Conservation (phyloP, 208 protist species). For the Leishmania amazonensis region DNA sequence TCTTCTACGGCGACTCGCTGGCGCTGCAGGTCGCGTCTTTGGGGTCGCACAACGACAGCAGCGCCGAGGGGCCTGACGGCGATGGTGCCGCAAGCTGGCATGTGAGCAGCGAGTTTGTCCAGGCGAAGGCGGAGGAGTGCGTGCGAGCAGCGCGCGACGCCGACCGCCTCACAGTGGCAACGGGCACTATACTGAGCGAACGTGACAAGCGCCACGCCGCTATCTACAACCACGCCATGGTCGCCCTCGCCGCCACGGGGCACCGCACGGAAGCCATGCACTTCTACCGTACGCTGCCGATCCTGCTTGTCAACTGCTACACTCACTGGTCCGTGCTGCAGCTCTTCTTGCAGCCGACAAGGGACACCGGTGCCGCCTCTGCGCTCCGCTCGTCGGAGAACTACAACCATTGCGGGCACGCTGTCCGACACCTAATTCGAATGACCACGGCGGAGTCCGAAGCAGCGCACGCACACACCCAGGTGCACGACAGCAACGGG, state of each 20-base stretch:
- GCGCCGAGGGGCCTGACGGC: background rate
- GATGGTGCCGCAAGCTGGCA: background rate
- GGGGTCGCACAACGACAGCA: background rate
- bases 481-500: background rate
- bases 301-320: slow-evolving; percentile 20
- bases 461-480: background rate
- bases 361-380: background rate
- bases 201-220: slow-evolving; percentile 29
- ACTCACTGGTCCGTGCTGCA: slow-evolving; percentile 40
- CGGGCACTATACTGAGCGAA: slow-evolving; percentile 13
- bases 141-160: background rate
- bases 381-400: slow-evolving; percentile 15
- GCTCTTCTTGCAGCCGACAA: slow-evolving; percentile 25
- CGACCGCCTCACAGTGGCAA: slow-evolving; percentile 15
- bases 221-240: slow-evolving; percentile 53
- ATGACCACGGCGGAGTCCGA: background rate
- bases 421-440: slow-evolving; percentile 17
- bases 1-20: slow-evolving; percentile 31
- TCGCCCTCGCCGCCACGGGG: slow-evolving; percentile 36
- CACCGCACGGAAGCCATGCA: slow-evolving; percentile 28
- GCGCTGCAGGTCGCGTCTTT: slow-evolving; percentile 1
- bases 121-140: background rate
- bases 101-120: background rate
- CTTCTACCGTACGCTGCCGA: slow-evolving; percentile 32
- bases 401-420: slow-evolving; percentile 26